Evolutionary conservation across 805 yeast species (phyloP), one percentile per base, ranked within the genome.

Genomic region (Cyberlindnera maclurae): DNA sequence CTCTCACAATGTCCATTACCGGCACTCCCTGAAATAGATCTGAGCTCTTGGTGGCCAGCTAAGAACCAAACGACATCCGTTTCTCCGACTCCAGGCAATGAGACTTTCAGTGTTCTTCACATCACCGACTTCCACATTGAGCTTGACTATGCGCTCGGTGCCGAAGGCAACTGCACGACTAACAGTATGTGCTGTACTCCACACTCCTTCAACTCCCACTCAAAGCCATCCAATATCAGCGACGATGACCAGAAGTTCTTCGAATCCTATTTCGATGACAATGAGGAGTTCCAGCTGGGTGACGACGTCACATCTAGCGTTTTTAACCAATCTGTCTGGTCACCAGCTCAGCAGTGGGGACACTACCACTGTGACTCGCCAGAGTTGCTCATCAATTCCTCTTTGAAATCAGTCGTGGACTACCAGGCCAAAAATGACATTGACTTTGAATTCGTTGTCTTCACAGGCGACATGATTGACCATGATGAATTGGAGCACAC

Each of bases 401-500:
- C 83, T 10, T 59, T 80, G 54, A 62, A 64, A 36, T 60, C 71
- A 18, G 63, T 73, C 36, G 55, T 45, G 5, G 57, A 64, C 15
- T 58, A 59, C 43, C 60, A 64, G 39, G 39, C 56, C 27, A 41
- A 55, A 12, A 47, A 57, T 10, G 51, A 62, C 30, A 44, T 67
- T 28, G 49, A 63, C 8, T 79, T 71, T 49, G 80, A 77, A 37
- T 80, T 80, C 52, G 69, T 81, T 3, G 58, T 81, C 29, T 81
- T 81, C 65, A 81, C 87, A 4, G 88, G 88, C 40, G 89, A 81
- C 52, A 65, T 79, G 54, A 81, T 80, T 38, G 87, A 81, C 55
- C 89, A 81, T 52, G 79, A 74, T 47, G 75, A 71, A 24, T 51
- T 63, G 11, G 65, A 67, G 34, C 67, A 70, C 50, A 70, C 71